Base-by-base conservation (phyloP, 2,329 filamentous ascomycete species). In the Magnaporthales sp. region DNA sequence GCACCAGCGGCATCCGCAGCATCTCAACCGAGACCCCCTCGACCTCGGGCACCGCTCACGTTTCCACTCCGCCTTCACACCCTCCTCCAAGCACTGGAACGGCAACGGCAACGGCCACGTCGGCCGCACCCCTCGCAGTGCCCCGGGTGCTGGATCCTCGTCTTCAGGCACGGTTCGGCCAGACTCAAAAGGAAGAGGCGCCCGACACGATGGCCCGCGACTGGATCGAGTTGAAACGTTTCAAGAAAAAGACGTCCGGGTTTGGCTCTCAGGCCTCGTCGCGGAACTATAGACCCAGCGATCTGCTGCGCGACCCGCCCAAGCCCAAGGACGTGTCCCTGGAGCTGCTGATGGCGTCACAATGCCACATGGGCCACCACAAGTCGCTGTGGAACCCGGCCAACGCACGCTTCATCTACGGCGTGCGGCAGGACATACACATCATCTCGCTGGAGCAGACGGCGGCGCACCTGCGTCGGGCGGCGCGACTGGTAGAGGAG, bases 331-430 rank as follows among this genome's bases (percentile, higher is more conserved):
- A 97, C 74, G 86, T 98, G 68, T 93, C 93, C 63, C 87, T 99
- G 68, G 93, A 97, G 81, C 85, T 97, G 69, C 86, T 99, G 69
- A 89, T 97, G 82, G 91, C 93, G 62, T 88, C 90, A 32, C 92
- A 96, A 79, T 87, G 88, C 66, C 93, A 97, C 79, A 88, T 98
- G 77, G 95, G 95, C 69, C 95, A 99, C 80, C 86, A 91, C 73
- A 94, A 91, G 0, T 91, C 91, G 69, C 84, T 93, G 64, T 99
- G 95, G 95, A 96, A 99, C 79, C 93, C 95, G 11, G 89, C 88
- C 65, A 99, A 98, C 80, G 89, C 93, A 70, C 87, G 91, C 71
- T 98, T 98, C 80, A 98, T 99, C 76, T 93, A 91, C 76, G 95
- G 95, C 72, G 86, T 96, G 69, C 86, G 95, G 61, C 86, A 95